Percentiles rank a stretch among this genome's conserved stretches.
These are phyloP conservation scores for Cladophialophora exuberans DNA, from an alignment of 2,329 filamentous ascomycete genomes.

Conservation along the genomic window DNA sequence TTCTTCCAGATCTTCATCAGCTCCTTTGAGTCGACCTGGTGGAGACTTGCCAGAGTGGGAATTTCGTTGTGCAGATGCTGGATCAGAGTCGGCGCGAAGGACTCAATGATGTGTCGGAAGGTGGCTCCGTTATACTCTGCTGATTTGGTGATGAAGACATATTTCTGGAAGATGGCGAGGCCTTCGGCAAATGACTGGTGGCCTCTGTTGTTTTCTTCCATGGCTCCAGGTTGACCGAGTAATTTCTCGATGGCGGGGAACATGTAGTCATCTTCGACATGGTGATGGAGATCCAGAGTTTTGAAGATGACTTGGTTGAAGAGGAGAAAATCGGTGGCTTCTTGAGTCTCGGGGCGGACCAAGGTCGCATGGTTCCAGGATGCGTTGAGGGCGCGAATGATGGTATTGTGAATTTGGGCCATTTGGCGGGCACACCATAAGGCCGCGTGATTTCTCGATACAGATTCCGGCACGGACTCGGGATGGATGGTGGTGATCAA, in stretches of 20 bases:
- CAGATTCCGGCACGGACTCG: constrained; percentile 18
- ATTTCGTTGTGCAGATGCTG: constrained; percentile 36
- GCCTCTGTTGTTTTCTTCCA: constrained; percentile 24
- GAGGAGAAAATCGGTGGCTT: constrained; percentile 31
- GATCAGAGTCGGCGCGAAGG: constrained; percentile 31
- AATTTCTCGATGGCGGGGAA: constrained; percentile 28
- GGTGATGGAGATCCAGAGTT: constrained; percentile 31
- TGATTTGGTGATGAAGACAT: constrained; percentile 30
- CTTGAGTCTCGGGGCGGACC: constrained; percentile 26
- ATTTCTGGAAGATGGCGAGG: constrained; percentile 30
- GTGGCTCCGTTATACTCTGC: constrained; percentile 30
- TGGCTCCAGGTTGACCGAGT: constrained; percentile 21
- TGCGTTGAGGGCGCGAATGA: constrained; percentile 33
- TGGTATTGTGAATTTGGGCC: constrained; percentile 34
- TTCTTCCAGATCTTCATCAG: constrained; percentile 32
- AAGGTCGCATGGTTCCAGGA: constrained; percentile 31
- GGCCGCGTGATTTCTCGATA: constrained; percentile 22
- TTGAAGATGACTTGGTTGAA: constrained; percentile 32
- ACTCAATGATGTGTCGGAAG: constrained; percentile 31
- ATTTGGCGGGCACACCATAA: constrained; percentile 29
- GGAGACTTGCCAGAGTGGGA: constrained; percentile 27
- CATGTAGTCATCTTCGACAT: constrained; percentile 29
- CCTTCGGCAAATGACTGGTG: constrained; percentile 30
- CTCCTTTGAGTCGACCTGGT: constrained; percentile 28
- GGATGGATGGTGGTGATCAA: constrained; percentile 29